phyloP scores from a whole-genome alignment of 2,329 filamentous ascomycete species.

The Fusarium incarnatum region DNA sequence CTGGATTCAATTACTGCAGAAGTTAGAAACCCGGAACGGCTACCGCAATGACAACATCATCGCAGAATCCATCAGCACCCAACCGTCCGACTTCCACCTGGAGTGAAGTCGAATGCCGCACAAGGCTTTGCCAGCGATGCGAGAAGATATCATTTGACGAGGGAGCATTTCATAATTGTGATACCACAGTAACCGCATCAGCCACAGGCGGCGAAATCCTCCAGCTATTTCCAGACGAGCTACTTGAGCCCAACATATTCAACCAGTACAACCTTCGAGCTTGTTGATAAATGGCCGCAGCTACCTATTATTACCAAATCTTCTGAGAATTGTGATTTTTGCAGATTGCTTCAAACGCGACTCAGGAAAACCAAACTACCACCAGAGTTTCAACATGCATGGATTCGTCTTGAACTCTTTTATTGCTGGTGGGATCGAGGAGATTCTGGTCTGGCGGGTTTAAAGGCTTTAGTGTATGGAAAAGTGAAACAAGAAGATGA shows the following conservation, averaged over 20 bases:
- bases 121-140: background rate
- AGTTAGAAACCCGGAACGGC: no score
- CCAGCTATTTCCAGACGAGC: no score
- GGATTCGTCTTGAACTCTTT: background rate
- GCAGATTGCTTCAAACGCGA: background rate
- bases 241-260: no score
- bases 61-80: no score
- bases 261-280: background rate
- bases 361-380: background rate
- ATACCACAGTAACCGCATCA: background rate
- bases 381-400: rapidly evolving
- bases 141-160: background rate
- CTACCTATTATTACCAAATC: background rate
- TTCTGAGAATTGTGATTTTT: background rate
- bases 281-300: background rate
- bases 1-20: no score
- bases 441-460: rapidly evolving
- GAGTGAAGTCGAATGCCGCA: background rate
- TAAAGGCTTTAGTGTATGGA: background rate
- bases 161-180: no score
- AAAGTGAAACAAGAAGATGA: background rate
- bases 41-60: no score
- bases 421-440: background rate
- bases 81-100: background rate
- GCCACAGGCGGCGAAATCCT: no score